Base-by-base conservation (phyloP, 2,329 filamentous ascomycete species). In the Aplosporella prunicola region DNA sequence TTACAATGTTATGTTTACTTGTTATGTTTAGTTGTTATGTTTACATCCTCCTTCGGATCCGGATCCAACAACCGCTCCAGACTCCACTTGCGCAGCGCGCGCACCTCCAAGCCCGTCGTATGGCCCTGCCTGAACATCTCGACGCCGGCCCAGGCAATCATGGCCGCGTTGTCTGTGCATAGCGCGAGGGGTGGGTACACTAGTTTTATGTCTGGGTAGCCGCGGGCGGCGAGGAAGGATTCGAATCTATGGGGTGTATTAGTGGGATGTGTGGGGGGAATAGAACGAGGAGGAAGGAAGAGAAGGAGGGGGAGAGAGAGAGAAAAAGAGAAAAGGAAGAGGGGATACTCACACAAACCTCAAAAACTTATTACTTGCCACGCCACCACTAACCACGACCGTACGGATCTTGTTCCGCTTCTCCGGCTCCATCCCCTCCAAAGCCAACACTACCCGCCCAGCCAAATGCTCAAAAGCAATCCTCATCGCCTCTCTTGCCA, bases 131-230 rank as follows among this genome's bases (percentile, higher is more conserved):
- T 72, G 52, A 74, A 95, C 88, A 98, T 95, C 62, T 96, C 88
- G 47, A 88, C 72, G 0, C 82, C 91, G 1, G 88, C 71, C 89
- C 91, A 96, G 2, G 82, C 89, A 55, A 96, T 88, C 91, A 98
- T 98, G 32, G 87, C 85, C 9, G 91, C 91, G 59, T 98, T 96
- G 53, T 98, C 91, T 0, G 86, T 95, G 55, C 91, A 96, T 36
- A 89, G 68, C 27, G 69, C 67, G 8, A 74, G 60, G 3, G 87
- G 87, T n/a, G 91, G 89, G 39, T 81, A 82, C 20, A 80, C 61
- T 6, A 95, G 58, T 9, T 68, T 50, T 18, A 93, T 57, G 45
- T 75, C 49, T 0, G 55, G 52, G 51, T 76, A 80, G 0, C 83
- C 83, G 28, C 81, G 72, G n/a, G 67, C 72, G 45, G 80, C 71